Evolutionary conservation across 1,139 yeast genomes (phyloP).

Genomic region (Kodamaea arcana): DNA sequence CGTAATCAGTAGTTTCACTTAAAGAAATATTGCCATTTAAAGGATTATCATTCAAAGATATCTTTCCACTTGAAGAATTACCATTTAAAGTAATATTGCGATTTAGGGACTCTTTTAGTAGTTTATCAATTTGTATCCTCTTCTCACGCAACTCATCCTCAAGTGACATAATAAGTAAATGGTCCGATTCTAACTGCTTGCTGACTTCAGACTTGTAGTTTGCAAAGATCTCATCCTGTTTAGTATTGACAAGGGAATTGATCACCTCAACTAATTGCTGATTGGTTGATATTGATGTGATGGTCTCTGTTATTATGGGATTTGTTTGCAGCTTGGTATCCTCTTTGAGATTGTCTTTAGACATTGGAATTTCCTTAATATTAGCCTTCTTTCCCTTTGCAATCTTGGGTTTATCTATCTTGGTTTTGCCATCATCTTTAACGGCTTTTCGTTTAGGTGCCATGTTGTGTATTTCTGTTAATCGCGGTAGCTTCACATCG

Average conservation of each 20-base stretch:
- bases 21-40: constrained; percentile 1
- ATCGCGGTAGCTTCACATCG: too few species aligned
- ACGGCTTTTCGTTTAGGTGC: not conserved
- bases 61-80: too few species aligned
- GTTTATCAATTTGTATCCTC: constrained; percentile 24
- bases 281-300: constrained; percentile 23
- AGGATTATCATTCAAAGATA: not conserved
- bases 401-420: not conserved
- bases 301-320: constrained; percentile 29
- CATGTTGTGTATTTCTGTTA: too few species aligned
- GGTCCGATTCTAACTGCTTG: constrained; percentile 27
- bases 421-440: too few species aligned
- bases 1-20: constrained; percentile 7
- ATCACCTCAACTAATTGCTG: constrained; percentile 29
- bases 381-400: not conserved
- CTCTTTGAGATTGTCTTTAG: not conserved
- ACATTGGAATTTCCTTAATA: too few species aligned
- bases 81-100: constrained; percentile 7
- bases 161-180: constrained; percentile 24
- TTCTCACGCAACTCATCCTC: constrained; percentile 23
- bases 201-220: constrained; percentile 26
- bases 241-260: constrained; percentile 30
- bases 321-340: not conserved
- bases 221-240: constrained; percentile 33
- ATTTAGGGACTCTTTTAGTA: constrained; percentile 15